Evolutionary conservation across 1,284 basidiomycete species (phyloP).

Genomic region (Coniophora puteana): DNA sequence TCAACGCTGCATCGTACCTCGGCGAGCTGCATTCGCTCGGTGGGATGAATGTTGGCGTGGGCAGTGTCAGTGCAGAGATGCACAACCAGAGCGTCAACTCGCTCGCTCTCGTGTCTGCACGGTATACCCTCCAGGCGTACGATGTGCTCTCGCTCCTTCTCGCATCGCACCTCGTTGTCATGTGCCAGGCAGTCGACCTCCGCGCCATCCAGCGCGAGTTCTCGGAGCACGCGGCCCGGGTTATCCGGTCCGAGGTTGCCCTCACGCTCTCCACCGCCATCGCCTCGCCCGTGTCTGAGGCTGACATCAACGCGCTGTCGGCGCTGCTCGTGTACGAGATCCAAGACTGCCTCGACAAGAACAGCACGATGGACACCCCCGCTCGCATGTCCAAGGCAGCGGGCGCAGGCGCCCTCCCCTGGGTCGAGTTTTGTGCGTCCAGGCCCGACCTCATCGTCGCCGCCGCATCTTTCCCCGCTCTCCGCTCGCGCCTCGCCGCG

Average conservation of each 20-base stretch:
- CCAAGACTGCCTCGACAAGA: conserved; percentile 54
- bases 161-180: conserved; percentile 71
- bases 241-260: conserved; percentile 10
- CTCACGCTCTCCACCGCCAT: conserved; percentile 32
- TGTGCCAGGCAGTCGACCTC: conserved; percentile 81
- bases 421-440: conserved; percentile 53
- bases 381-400: conserved; percentile 68
- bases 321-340: conserved; percentile 27
- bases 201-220: conserved; percentile 57
- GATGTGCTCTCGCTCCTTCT: conserved; percentile 75
- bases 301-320: conserved; percentile 28
- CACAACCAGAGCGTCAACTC: conserved; percentile 87
- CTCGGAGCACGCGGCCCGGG: conserved; percentile 16
- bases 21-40: conserved; percentile 76
- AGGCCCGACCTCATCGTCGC: conserved; percentile 27
- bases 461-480: conserved; percentile 22
- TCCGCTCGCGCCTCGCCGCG: conserved; percentile 20
- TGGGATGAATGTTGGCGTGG: conserved; percentile 82
- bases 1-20: conserved; percentile 77
- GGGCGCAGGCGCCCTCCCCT: conserved; percentile 51
- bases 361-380: conserved; percentile 65
- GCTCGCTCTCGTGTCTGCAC: conserved; percentile 75
- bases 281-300: conserved; percentile 33
- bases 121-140: conserved; percentile 72
- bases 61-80: conserved; percentile 84